Base-by-base conservation (phyloP, 768 basidiomycete species). In the Collybia nuda region DNA sequence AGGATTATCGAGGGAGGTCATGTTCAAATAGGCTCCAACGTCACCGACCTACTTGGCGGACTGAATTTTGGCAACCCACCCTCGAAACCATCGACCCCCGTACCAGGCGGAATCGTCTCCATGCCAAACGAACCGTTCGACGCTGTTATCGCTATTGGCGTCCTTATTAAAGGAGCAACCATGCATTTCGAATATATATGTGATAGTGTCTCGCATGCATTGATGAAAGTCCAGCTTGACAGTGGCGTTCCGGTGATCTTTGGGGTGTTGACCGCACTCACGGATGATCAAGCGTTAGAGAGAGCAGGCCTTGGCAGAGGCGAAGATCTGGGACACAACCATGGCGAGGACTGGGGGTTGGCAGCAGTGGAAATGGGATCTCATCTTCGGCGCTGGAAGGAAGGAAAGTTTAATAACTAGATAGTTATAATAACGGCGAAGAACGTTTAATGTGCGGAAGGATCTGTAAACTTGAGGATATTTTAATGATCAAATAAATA, bases 181-280 rank as follows among this genome's bases (percentile, higher is more conserved):
- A 97, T 97, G 93, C 97, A 99, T 74, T 99, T 98, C 68, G 97
- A 99, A 68, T 99, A 99, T 78, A 99, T 98, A 68, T 90, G 82
- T 68, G 93, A 98, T 61, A 83, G 85, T 53, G 95, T 98, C 52
- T 85, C 93, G 37, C 90, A 98, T 60, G 94, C 86, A 39, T 76
- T 99, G 56, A 99, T 98, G 97, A 82, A 81, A 61, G 84, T 98
- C 18, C 93, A 96, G 70, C 75, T 98, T 59, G 96, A 98, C 68
- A 86, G 90, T 1, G 93, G 93, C 14, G 83, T 90, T 19, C 97
- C 97, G 0, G 90, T 98, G 61, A 87, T 99, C 58, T 98, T 98
- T 68, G 97, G 97, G 37, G 93, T 99, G 22, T 72, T 99, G 64
- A 99, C 95, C 17, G 91, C 85, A 40, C 79, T 98, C 56, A 88